Percentiles rank a stretch among this genome's conserved stretches.
Evolutionary conservation across 129 eudicot species (phyloP).

Genomic region (Deinandra increscens): DNA sequence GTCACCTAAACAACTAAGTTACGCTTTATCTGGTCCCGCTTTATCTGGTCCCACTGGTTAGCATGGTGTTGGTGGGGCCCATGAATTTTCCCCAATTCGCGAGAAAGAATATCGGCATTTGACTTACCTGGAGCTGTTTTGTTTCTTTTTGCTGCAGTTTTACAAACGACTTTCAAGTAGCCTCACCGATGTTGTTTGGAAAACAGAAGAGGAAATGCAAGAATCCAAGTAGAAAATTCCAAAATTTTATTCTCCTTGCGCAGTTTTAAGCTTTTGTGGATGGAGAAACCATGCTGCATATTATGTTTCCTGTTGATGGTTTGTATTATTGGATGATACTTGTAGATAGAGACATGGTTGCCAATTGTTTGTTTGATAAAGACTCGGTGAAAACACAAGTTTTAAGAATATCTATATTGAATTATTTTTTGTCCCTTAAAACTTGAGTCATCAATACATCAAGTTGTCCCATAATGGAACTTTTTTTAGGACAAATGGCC

Average conservation of each 20-base stretch:
- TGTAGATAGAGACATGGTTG: conserved; percentile 26
- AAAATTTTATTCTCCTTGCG: background rate
- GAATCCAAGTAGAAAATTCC: conserved; percentile 31
- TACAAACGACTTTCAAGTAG: conserved; percentile 77
- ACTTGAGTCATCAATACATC: background rate
- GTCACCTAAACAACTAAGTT: background rate
- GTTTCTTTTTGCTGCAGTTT: conserved; percentile 49
- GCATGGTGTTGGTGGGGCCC: background rate
- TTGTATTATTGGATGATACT: conserved; percentile 17
- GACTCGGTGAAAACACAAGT: background rate
- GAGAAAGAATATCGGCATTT: background rate
- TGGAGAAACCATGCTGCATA: conserved; percentile 21
- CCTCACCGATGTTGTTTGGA: conserved; percentile 93
- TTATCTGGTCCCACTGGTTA: background rate
- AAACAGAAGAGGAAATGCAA: conserved; percentile 91
- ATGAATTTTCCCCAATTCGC: background rate
- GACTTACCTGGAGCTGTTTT: background rate
- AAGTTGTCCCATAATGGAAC: background rate
- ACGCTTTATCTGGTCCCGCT: background rate
- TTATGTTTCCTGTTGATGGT: conserved; percentile 8
- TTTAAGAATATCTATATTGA: conserved; percentile 24
- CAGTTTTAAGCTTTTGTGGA: conserved; percentile 1
- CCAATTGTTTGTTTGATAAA: conserved; percentile 25
- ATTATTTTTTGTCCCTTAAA: conserved; percentile 20
- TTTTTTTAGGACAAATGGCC: background rate